A percentile compares a stretch with the other conserved stretches of the same genome.
Evolutionary conservation across 2,329 filamentous ascomycete species (phyloP).

Genomic region (Dothiorella sarmentorum): DNA sequence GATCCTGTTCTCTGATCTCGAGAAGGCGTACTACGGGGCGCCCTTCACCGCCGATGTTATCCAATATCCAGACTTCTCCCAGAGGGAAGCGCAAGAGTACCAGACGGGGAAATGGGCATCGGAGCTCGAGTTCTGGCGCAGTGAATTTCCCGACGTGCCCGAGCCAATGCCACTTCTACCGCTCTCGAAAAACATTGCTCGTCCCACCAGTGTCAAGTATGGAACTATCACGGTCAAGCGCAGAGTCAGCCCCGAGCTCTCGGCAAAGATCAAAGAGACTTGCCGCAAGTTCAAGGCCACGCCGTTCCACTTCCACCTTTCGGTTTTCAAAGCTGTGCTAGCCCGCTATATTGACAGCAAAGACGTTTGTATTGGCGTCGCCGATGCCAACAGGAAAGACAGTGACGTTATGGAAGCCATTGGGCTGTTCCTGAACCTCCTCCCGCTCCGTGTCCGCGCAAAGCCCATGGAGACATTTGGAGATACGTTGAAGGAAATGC

Average conservation of each 20-base stretch:
- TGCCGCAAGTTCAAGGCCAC: conserved; percentile 21
- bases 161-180: conserved; percentile 25
- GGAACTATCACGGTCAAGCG: too few relatives aligned
- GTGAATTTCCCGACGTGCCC: conserved; percentile 11
- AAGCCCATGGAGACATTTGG: conserved; percentile 22
- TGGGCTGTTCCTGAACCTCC: conserved; percentile 40
- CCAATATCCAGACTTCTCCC: conserved; percentile 10
- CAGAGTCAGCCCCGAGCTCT: too few relatives aligned
- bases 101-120: neutral
- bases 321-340: conserved; percentile 32
- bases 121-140: conserved; percentile 17
- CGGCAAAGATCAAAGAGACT: neutral
- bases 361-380: conserved; percentile 42
- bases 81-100: neutral
- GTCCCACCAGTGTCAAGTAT: too few relatives aligned
- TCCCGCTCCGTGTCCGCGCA: conserved; percentile 35
- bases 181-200: too few relatives aligned
- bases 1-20: conserved; percentile 27
- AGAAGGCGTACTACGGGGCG: conserved; percentile 19
- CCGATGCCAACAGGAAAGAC: conserved; percentile 37
- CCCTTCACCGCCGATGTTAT: neutral
- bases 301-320: conserved; percentile 37
- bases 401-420: conserved; percentile 26
- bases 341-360: conserved; percentile 24
- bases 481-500: conserved; percentile 21